Evolutionary conservation across 1,284 basidiomycete genomes (phyloP), one percentile per base, ranked within the genome.

Genomic region (Microbotryum lychnidis-dioicae): DNA sequence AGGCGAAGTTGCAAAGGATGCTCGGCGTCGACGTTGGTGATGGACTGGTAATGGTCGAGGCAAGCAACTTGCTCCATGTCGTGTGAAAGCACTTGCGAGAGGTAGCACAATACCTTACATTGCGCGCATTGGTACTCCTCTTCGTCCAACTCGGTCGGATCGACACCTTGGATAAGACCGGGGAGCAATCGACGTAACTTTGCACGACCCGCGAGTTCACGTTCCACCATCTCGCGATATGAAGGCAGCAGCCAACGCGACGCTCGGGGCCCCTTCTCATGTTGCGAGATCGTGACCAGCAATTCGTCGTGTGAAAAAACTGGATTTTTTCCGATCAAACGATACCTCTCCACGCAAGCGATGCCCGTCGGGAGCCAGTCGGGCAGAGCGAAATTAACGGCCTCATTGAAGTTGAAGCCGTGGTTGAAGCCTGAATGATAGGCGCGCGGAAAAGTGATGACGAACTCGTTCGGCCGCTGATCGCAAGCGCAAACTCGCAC

Each of bases 251-350:
- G 78, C 94, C 94, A 97, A 65, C 88, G 79, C 3, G 94, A 90
- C 27, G 92, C 96, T 74, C 87, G 86, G 71, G 96, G 91, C n/a
- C 88, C 86, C 63, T 87, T 84, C 6, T 91, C 92, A 75, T 96
- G 90, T 72, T 92, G 86, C 21, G 88, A 91, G 73, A 97, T 93
- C 20, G 93, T 97, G 73, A 97, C 84, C 67, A 99, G 80, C 27
- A 98, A 82, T 77, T 98, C 94, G 70, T 97, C 91, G 75, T 98
- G 96, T 31, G 92, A 97, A 77, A 99, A 99, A 7, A 98, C 96
- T 2, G 96, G 94, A 37, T 87, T 80, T 75, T 97, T 97, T 75
- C 84, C 79, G 75, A 97, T 89, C 63, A 87, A 83, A 72, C 89
- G 85, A 76, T 98, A 78, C 54, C 89, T 83, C 73, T 85, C 81